Conservation (phyloP, 2,329 filamentous ascomycete species). For the Diaporthe velutina region DNA sequence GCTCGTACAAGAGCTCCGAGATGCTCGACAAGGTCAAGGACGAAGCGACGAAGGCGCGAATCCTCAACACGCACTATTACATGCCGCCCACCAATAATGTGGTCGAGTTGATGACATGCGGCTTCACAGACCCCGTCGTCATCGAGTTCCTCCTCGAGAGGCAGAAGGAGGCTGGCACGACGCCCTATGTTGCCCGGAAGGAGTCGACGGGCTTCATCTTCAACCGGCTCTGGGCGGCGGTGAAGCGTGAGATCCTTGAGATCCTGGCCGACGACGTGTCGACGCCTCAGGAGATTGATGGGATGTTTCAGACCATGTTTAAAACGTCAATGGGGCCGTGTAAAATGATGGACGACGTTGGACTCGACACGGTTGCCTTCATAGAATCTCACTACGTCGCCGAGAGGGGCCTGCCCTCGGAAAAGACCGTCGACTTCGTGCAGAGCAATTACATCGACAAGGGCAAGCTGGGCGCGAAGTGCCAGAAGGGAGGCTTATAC, state of each 20-base stretch:
- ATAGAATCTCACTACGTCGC: conserved; percentile 48
- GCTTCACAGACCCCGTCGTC: conserved; percentile 45
- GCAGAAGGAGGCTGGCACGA: conserved; percentile 47
- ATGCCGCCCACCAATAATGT: conserved; percentile 49
- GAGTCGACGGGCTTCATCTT: conserved; percentile 51
- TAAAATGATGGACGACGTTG: conserved; percentile 50
- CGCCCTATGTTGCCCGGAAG: conserved; percentile 45
- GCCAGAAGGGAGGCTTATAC: conserved; percentile 54
- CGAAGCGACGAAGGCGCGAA: conserved; percentile 49
- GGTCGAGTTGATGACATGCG: conserved; percentile 52
- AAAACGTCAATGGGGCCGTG: conserved; percentile 46
- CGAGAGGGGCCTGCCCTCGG: conserved; percentile 57
- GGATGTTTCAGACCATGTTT: conserved; percentile 28
- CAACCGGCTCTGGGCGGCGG: conserved; percentile 52
- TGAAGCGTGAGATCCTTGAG: conserved; percentile 51
- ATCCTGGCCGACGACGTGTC: conserved; percentile 49
- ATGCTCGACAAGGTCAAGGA: conserved; percentile 58
- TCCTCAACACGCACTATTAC: conserved; percentile 52
- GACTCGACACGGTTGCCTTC: conserved; percentile 48
- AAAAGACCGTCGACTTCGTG: conserved; percentile 59
- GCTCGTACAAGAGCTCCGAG: conserved; percentile 63
- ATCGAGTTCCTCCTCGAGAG: conserved; percentile 47
- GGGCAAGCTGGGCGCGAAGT: conserved; percentile 62
- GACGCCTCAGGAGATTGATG: conserved; percentile 49
- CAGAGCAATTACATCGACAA: conserved; percentile 57